Base-by-base conservation (phyloP, 108 stramenopile species). In the Nitzschia sp. region DNA sequence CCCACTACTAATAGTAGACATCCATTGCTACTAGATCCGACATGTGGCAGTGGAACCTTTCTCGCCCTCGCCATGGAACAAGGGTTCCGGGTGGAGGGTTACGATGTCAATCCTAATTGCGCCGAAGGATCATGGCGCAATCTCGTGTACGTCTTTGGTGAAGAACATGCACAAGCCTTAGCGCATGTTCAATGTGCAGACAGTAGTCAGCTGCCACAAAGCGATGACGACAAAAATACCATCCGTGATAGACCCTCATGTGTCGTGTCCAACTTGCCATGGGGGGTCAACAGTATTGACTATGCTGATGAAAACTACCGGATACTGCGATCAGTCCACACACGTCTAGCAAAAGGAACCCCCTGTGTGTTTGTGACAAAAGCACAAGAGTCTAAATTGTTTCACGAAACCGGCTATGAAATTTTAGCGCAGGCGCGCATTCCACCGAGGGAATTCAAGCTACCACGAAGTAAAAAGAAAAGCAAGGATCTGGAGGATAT, bases 11-110 rank as follows among this genome's bases (percentile, higher is more conserved):
- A 4, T 41, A 4, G 4, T n/a, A 50, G 19, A 16, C 19, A 8
- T 21, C 17, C 27, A 29, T 1, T 63, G 29, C 30, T 88, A 1
- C 66, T 84, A 58, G 85, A 90, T 79, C 81, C 85, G 2, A 89
- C 85, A 0, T 80, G 78, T 54, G 88, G 88, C 0, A 82, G 81
- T 73, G 88, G 88, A 1, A 86, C 85, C 2, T 89, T 89, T 46
- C 59, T 86, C 21, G 84, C 83, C 17, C 63, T 80, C 36, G 85
- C 85, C 9, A 36, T 81, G 66, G 63, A 27, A 28, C 60, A 53
- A 45, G 76, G 69, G 9, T 57, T 83, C 17, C 58, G 68, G 23
- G 76, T 76, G 4, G 78, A 66, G n/a, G 88, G 85, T 3, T 73
- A 69, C 35, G 88, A 89, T 72, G 65, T 72, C 41, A 84, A 89